phyloP scores from a whole-genome alignment of 495 filamentous ascomycete species.

The Xylaria telfairii region DNA sequence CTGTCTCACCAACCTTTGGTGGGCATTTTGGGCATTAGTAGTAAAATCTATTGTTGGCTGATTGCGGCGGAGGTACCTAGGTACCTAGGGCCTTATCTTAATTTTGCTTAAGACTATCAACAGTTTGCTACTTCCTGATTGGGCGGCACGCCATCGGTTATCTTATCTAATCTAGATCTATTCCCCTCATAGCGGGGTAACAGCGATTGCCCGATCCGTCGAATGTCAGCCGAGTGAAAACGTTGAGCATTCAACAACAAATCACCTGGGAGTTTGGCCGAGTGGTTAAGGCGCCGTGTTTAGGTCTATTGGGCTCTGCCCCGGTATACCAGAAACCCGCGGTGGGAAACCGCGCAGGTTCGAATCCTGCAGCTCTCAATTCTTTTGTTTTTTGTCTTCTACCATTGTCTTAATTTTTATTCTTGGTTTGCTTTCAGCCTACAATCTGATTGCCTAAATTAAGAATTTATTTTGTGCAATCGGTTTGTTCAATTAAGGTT shows the following conservation, averaged over 20 bases:
- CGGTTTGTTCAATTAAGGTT: too few species aligned
- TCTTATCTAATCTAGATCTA: too few species aligned
- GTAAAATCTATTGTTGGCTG: conserved; percentile 58
- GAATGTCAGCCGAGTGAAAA: not conserved
- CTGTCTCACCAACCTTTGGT: not conserved
- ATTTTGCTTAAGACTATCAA: too few species aligned
- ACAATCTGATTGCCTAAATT: too few species aligned
- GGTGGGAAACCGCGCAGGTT: conserved; percentile 29
- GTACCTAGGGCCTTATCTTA: too few species aligned
- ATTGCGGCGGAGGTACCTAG: too few species aligned
- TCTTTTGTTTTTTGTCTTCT: not conserved
- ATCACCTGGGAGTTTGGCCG: conserved; percentile 24
- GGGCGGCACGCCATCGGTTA: too few species aligned
- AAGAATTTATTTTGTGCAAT: too few species aligned
- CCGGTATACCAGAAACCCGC: conserved; percentile 22
- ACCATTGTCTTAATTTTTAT: not conserved
- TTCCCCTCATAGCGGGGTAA: not conserved
- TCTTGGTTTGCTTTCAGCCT: not conserved
- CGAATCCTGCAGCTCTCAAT: conserved; percentile 30
- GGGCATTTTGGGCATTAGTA: conserved; percentile 46
- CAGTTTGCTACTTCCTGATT: too few species aligned
- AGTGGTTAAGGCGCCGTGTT: conserved; percentile 30
- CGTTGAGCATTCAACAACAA: not conserved
- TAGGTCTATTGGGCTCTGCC: conserved; percentile 2
- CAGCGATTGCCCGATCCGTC: not conserved